Conservation (phyloP, 2,329 filamentous ascomycete species). For the Alternaria incomplexa region DNA sequence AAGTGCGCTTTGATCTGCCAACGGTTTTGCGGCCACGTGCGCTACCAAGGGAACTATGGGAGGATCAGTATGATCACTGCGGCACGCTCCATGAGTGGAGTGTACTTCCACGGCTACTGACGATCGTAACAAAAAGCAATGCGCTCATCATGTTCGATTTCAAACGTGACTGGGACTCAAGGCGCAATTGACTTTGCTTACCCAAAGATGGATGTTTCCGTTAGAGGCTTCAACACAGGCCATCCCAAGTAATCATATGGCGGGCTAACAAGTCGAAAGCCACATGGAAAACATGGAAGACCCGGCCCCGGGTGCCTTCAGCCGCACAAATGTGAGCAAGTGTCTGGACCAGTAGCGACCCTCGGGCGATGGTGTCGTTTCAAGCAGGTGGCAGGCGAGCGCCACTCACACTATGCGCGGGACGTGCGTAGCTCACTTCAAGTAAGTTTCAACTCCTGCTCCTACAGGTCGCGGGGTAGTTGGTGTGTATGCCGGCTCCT, state of each 20-base stretch:
- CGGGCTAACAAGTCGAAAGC: neutral
- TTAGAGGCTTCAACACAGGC: neutral
- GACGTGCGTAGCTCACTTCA: constrained; percentile 6
- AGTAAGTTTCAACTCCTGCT: constrained; percentile 7
- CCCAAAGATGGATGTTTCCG: neutral
- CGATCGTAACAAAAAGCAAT: neutral
- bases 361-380: constrained; percentile 6
- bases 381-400: constrained; percentile 6
- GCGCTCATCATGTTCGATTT: neutral
- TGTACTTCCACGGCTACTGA: neutral
- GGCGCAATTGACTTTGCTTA: neutral
- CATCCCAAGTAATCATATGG: neutral
- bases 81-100: neutral
- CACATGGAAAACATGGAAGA: neutral
- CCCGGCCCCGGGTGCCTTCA: neutral
- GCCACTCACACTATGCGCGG: constrained; percentile 6
- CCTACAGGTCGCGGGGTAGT: constrained; percentile 2
- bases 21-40: constrained; percentile 12
- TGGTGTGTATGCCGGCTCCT: constrained; percentile 2
- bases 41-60: neutral
- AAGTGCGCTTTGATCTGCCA: constrained; percentile 3
- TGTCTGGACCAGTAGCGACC: neutral
- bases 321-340: neutral
- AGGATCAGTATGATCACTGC: neutral
- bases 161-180: neutral